Base-by-base conservation (phyloP, 1,139 yeast species). In the Debaryomyces coudertii region DNA sequence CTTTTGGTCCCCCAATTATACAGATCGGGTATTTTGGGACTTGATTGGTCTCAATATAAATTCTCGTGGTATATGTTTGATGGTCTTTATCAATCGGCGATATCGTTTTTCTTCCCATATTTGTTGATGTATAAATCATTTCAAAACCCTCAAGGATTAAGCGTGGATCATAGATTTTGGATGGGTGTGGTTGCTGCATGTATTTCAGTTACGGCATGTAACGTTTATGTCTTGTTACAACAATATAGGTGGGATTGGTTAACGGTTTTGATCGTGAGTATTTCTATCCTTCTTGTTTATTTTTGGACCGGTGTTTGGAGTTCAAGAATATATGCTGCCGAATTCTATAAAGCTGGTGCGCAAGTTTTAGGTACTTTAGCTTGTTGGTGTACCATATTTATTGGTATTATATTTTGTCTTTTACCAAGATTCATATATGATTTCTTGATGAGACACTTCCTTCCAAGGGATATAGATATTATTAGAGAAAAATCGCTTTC, bases 251-350 rank as follows among this genome's bases (percentile, higher is more conserved):
- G 87, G 87, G 87, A 82, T 61, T 78, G 83, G 82, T 63, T 82
- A 40, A 67, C 83, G 30, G 54, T 74, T 40, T 60, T 79, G 45
- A 75, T 80, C 47, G 68, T 73, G 53, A 68, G 75, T 2, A 60
- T 82, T 38, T 80, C 85, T 2, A 69, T 77, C 36, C 63, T 80
- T 46, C 56, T 81, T 44, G 76, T 81, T n/a, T 79, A 69, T 55
- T 79, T 80, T 65, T 82, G 87, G 87, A 70, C 83, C 7, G 84
- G 85, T 39, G 80, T 75, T 7, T 82, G 86, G 85, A 73, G 83
- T 55, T 68, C 79, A 0, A 63, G 74, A 39, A 53, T 62, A 3
- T 56, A 57, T 40, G 57, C 55, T 23, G 65, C 71, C 4, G 83
- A 79, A 52, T 82, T 77, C 56, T 82, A 75, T 59, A 71, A 71